Percentiles rank a stretch among this genome's conserved stretches.
These are phyloP conservation scores for Colletotrichum melonis DNA, from an alignment of 2,329 filamentous ascomycete genomes.

Conservation along the genomic window DNA sequence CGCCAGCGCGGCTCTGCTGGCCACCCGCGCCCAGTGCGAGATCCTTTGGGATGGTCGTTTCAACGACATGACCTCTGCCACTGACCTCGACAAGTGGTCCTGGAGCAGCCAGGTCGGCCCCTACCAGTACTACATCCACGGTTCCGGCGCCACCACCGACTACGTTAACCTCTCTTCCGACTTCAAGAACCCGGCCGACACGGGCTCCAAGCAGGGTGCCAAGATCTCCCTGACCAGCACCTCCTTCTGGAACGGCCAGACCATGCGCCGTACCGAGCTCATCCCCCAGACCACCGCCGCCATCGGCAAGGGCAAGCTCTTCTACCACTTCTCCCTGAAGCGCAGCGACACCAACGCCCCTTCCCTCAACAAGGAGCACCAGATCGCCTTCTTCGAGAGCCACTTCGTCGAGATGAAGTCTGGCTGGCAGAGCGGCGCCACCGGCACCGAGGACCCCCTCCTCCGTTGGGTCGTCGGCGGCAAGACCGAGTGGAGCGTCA, in stretches of 20 bases:
- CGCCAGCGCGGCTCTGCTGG: conserved; percentile 33
- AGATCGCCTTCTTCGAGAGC: conserved; percentile 72
- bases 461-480: conserved; percentile 75
- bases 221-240: conserved; percentile 75
- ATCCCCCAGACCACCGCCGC: conserved; percentile 76
- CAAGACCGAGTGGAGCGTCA: conserved; percentile 70
- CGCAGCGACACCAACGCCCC: conserved; percentile 70
- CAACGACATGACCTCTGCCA: conserved; percentile 65
- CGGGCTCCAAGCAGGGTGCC: conserved; percentile 70
- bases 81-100: conserved; percentile 71
- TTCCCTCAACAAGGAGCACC: conserved; percentile 73
- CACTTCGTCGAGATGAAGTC: conserved; percentile 83
- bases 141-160: conserved; percentile 61
- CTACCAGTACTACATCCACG: conserved; percentile 84
- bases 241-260: conserved; percentile 78
- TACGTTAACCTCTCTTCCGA: conserved; percentile 71
- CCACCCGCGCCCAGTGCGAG: conserved; percentile 29
- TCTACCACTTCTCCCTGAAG: conserved; percentile 79
- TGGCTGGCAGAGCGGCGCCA: conserved; percentile 66
- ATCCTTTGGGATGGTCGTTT: conserved; percentile 75
- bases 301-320: conserved; percentile 74
- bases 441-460: conserved; percentile 58
- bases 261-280: conserved; percentile 78
- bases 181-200: conserved; percentile 76
- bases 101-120: conserved; percentile 76